These are phyloP conservation scores for Tetrahymena elliotti DNA, from an alignment of 73 alveolate species.

Conservation along the genomic window DNA sequence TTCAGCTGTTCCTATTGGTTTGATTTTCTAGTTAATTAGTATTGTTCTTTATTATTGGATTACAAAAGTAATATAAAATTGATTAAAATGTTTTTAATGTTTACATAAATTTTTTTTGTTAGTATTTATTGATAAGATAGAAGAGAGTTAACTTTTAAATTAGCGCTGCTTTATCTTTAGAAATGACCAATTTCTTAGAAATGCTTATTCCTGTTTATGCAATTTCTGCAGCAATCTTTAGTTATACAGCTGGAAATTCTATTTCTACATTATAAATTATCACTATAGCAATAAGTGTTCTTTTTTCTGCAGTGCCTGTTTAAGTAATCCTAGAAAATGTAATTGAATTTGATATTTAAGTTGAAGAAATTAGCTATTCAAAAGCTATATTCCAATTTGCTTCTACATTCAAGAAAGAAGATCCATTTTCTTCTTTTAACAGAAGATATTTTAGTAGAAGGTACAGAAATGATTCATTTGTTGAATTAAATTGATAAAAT, in stretches of 20 bases:
- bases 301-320: background rate
- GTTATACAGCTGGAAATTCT: background rate
- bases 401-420: background rate
- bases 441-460: background rate
- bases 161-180: background rate
- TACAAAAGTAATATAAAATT: background rate
- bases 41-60: conserved; percentile 22
- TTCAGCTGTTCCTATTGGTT: conserved; percentile 18
- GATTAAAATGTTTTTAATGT: background rate
- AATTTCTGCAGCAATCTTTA: background rate
- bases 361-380: background rate
- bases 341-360: background rate
- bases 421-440: background rate
- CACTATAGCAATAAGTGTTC: background rate
- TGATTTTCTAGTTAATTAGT: background rate
- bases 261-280: background rate
- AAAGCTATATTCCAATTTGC: background rate
- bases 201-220: background rate
- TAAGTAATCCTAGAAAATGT: background rate
- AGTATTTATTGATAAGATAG: background rate
- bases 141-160: conserved; percentile 7
- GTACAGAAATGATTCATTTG: background rate
- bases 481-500: background rate
- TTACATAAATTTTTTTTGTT: background rate
- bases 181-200: conserved; percentile 22